phyloP scores from a whole-genome alignment of 176 grass and related monocot species.

The Aegilops sharonensis region DNA sequence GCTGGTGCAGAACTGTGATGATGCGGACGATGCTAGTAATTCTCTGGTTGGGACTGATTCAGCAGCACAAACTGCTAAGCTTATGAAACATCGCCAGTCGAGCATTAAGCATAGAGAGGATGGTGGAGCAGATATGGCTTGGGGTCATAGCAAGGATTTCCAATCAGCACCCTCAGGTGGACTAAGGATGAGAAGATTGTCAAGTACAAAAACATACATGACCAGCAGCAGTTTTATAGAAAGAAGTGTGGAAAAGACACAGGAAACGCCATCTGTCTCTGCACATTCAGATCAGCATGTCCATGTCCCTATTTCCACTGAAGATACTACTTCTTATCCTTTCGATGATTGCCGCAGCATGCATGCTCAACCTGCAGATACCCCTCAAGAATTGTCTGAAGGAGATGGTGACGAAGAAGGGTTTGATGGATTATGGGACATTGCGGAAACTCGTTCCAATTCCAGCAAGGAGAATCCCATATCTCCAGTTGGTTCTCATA shows the following conservation, averaged over 20 bases:
- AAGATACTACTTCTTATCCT: neutral
- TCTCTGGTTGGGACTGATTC: neutral
- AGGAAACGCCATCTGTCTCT: neutral
- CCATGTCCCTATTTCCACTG: neutral
- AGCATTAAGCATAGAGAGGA: constrained; percentile 3
- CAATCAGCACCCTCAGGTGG: neutral
- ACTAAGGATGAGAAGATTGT: neutral
- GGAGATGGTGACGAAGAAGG: neutral
- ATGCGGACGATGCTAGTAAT: neutral
- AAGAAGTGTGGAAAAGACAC: neutral
- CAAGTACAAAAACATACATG: constrained; percentile 2
- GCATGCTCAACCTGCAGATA: neutral
- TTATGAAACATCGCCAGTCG: neutral
- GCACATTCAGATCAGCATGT: neutral
- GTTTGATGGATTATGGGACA: neutral
- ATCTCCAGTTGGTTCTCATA: neutral
- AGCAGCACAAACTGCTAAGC: neutral
- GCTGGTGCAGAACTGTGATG: constrained; percentile 26
- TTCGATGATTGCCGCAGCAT: neutral
- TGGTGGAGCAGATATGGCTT: constrained; percentile 4
- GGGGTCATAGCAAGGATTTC: constrained; percentile 41
- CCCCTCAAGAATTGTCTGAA: neutral
- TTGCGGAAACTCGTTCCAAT: neutral
- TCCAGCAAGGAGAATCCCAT: constrained; percentile 2
- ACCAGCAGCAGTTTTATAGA: neutral